Evolutionary conservation across 345 rosid genomes (phyloP).

Genomic region (Diplotaxis tenuifolia): DNA sequence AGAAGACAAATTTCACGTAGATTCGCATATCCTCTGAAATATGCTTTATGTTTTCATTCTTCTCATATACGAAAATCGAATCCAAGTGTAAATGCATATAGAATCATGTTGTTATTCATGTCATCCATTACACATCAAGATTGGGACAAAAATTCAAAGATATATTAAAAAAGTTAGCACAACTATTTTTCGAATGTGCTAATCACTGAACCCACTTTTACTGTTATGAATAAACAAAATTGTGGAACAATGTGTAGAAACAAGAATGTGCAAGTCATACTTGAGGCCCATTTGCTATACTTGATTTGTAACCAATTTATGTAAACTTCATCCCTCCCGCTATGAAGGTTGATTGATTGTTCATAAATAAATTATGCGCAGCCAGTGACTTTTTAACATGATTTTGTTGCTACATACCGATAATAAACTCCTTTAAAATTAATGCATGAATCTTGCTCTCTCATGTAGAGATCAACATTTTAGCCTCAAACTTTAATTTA

Average conservation of each 20-base stretch:
- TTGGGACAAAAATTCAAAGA: not conserved
- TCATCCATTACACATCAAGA: conserved; percentile 23
- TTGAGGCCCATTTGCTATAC: not conserved
- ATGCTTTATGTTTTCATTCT: conserved; percentile 21
- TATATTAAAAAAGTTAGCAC: not conserved
- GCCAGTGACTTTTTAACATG: not conserved
- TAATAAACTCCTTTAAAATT: not conserved
- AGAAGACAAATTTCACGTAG: conserved; percentile 9
- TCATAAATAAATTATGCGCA: not conserved
- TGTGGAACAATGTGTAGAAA: not conserved
- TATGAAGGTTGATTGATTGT: not conserved
- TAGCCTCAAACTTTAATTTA: not conserved
- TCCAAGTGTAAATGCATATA: not conserved
- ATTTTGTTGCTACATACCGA: not conserved
- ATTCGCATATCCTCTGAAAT: conserved; percentile 24
- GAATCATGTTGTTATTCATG: conserved; percentile 25
- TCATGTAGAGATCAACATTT: not conserved
- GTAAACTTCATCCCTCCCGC: not conserved
- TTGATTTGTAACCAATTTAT: not conserved
- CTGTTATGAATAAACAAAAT: not conserved
- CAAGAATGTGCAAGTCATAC: not conserved
- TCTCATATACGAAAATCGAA: conserved; percentile 5
- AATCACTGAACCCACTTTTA: not conserved
- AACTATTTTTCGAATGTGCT: not conserved
- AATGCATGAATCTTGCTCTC: not conserved